phyloP scores from a whole-genome alignment of 2,329 filamentous ascomycete species.

The Fusarium transvaalense region DNA sequence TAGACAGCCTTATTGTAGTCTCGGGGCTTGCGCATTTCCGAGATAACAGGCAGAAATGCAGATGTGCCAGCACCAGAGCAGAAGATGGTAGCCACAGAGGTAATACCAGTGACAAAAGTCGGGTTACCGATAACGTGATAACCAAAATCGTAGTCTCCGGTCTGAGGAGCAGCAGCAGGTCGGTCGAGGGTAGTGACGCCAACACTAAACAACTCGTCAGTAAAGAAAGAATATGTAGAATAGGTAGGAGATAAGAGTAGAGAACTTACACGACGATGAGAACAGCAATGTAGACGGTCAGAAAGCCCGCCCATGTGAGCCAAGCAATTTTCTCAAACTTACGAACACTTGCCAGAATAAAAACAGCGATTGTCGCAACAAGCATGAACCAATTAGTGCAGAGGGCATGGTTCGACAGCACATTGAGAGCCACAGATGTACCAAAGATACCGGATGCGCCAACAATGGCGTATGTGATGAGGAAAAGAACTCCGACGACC shows the following conservation, averaged over 20 bases:
- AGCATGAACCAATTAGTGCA: slow-evolving; percentile 71
- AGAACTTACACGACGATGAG: slow-evolving; percentile 59
- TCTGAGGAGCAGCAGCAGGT: slow-evolving; percentile 67
- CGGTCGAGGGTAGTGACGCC: slow-evolving; percentile 62
- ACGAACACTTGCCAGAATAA: slow-evolving; percentile 62
- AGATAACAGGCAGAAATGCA: slow-evolving; percentile 60
- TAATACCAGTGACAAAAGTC: slow-evolving; percentile 66
- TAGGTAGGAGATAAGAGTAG: background rate
- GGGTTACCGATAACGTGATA: slow-evolving; percentile 64
- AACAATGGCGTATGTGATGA: slow-evolving; percentile 68
- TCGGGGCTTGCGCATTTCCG: slow-evolving; percentile 62
- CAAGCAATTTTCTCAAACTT: slow-evolving; percentile 62
- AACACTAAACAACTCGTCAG: slow-evolving; percentile 21
- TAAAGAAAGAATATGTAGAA: background rate
- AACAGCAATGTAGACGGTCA: slow-evolving; percentile 67
- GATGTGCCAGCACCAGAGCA: slow-evolving; percentile 61
- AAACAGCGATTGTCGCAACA: slow-evolving; percentile 64
- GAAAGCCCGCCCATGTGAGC: slow-evolving; percentile 63
- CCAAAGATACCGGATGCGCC: slow-evolving; percentile 70
- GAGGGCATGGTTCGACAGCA: slow-evolving; percentile 67
- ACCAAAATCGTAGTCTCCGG: slow-evolving; percentile 67
- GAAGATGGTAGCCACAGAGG: slow-evolving; percentile 58
- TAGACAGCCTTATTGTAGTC: slow-evolving; percentile 47
- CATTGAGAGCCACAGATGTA: slow-evolving; percentile 70
- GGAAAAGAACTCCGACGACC: slow-evolving; percentile 66